Conservation (phyloP, 768 basidiomycete species). For the Macrolepiota albuminosa region DNA sequence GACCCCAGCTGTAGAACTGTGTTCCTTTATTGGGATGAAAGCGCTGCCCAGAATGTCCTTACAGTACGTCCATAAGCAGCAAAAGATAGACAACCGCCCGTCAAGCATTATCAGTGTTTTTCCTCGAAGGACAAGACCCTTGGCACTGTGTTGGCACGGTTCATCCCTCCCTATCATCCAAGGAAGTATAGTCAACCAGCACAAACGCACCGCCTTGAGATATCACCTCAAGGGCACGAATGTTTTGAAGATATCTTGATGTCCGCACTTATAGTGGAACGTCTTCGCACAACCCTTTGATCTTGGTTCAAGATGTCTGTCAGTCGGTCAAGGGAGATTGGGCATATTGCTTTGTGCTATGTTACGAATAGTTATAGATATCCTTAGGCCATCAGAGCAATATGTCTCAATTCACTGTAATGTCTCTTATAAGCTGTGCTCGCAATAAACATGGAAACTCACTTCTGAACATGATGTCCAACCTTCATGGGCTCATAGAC, state of each 20-base stretch:
- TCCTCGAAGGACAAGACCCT: constrained; percentile 31
- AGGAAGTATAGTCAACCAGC: constrained; percentile 29
- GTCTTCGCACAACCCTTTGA: constrained; percentile 33
- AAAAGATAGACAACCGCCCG: background rate
- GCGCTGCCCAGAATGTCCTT: constrained; percentile 22
- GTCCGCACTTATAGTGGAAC: constrained; percentile 36
- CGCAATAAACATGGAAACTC: constrained; percentile 18
- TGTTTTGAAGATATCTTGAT: constrained; percentile 39
- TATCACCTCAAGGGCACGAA: constrained; percentile 35
- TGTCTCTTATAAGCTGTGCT: background rate
- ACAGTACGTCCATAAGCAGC: constrained; percentile 19
- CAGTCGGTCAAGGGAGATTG: background rate
- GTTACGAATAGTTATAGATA: background rate
- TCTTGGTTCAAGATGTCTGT: constrained; percentile 3
- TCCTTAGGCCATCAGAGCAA: constrained; percentile 52
- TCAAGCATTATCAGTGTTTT: constrained; percentile 28
- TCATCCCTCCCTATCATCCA: constrained; percentile 28
- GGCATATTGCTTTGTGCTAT: background rate
- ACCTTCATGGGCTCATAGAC: constrained; percentile 77
- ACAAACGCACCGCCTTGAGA: constrained; percentile 31
- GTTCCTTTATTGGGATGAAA: constrained; percentile 32
- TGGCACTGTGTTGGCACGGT: constrained; percentile 31
- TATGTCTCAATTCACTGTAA: constrained; percentile 72
- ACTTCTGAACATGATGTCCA: constrained; percentile 86
- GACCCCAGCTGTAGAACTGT: constrained; percentile 19